Base-by-base conservation (phyloP, 148 eudicot species). In the Salicornia ramosissima region DNA sequence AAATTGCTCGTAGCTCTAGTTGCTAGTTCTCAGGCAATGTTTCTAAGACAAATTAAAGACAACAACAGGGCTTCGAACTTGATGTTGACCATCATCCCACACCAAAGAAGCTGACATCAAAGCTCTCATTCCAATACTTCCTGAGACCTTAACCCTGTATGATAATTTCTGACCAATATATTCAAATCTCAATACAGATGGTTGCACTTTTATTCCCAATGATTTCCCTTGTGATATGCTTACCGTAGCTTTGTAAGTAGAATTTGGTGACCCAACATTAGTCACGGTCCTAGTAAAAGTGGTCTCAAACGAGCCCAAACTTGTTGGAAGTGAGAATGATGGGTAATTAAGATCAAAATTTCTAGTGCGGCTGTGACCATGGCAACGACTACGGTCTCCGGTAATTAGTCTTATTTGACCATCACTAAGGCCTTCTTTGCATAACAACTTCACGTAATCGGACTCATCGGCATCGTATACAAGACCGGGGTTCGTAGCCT, bases 1-100 rank as follows among this genome's bases (percentile, higher is more conserved):
- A n/a, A n/a, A n/a, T n/a, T n/a, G n/a, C n/a, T n/a, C n/a, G n/a
- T n/a, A n/a, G n/a, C n/a, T n/a, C n/a, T n/a, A n/a, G n/a, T n/a
- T n/a, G n/a, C n/a, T n/a, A n/a, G n/a, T n/a, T n/a, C n/a, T n/a
- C n/a, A n/a, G n/a, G n/a, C n/a, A n/a, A n/a, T n/a, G n/a, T n/a
- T n/a, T n/a, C n/a, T 57, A 67, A 34, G 80, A 77, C 61, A 77
- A 50, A 49, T 77, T 71, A 55, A 64, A 75, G 0, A 78, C 80
- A 59, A 83, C 82, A 47, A 83, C 75, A 28, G 86, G 86, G 51
- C 83, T 80, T 75, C 81, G 80, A 52, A 83, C 86, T 63, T 75
- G 80, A 78, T 83, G 81, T 0, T 58, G 57, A 16, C 82, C 80
- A 72, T 83, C 82, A 75, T 80, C 78, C 86, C 86, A 83, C 60